Evolutionary conservation across 306 rosid genomes (phyloP), one percentile per base, ranked within the genome.

Genomic region (Fragaria iinumae): DNA sequence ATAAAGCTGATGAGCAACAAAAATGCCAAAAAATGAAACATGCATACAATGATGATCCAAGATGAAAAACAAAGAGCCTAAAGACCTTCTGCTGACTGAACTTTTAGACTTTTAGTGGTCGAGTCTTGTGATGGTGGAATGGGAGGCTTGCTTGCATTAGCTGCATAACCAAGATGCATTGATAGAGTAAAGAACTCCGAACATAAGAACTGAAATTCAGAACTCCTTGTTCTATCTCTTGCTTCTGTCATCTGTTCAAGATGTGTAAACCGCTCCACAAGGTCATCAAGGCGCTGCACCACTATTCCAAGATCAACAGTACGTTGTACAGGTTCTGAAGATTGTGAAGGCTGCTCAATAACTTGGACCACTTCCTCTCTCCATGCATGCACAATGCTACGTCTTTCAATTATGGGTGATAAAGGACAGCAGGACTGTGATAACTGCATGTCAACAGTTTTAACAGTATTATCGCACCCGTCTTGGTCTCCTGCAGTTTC

Each of bases 61-160:
- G 43, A 29, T 17, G 3, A 52, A 60, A 48, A 63, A 71, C 49
- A 72, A 72, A 52, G 32, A 32, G 13, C 16, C 47, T 52, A 6
- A 72, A 21, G 25, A 27, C 32, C 49, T 52, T 38, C 14, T 17
- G n/a, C 45, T 48, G 23, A 41, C 29, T 41, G 2, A n/a, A 11
- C 39, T 36, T 36, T 36, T 36, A 36, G 39, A 36, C 63, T 34
- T 72, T 44, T 70, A 4, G 36, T 4, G 20, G 62, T 41, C 6
- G 55, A 10, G 62, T 5, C 2, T 23, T 49, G 34, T 2, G 74
- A 17, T 49, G 60, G 62, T 49, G 62, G 18, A 36, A 72, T 36
- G n/a, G 13, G 48, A 53, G 76, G 65, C 65, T 36, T 32, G n/a
- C 49, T 72, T 72, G 76, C n/a, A 5, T 36, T n/a, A 36, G 65